A percentile compares a stretch with the other conserved stretches of the same genome.
Conservation (phyloP, 768 basidiomycete species). For the Leccinum incarnatum region DNA sequence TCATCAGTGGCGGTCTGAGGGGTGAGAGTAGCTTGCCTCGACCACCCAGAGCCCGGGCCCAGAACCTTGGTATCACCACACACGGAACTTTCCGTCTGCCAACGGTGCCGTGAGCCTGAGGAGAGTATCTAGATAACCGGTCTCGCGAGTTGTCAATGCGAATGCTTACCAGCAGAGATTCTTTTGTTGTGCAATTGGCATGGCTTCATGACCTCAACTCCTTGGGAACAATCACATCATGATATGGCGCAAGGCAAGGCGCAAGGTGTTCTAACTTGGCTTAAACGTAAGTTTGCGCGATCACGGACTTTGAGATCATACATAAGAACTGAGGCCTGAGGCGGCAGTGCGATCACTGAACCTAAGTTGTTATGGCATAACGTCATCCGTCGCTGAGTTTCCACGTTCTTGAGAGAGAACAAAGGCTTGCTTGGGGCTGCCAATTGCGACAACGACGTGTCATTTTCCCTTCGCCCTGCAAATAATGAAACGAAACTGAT, state of each 20-base stretch:
- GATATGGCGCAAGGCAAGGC: neutral
- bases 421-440: neutral
- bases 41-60: neutral
- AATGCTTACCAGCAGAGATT: neutral
- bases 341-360: neutral
- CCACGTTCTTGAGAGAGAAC: neutral
- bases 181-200: neutral
- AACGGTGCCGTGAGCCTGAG: neutral
- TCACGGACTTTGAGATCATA: neutral
- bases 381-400: neutral
- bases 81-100: neutral
- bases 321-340: neutral
- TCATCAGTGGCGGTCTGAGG: neutral
- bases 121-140: neutral
- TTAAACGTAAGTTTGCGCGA: neutral
- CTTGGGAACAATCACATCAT: neutral
- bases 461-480: neutral
- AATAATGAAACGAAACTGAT: constrained; percentile 3
- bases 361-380: neutral
- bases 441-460: constrained; percentile 7
- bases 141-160: too few species aligned
- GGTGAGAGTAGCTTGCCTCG: neutral
- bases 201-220: neutral
- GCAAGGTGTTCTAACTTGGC: neutral
- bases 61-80: neutral